Base-by-base conservation (phyloP, 495 filamentous ascomycete genomes). In the Baudoinia panamericana region DNA sequence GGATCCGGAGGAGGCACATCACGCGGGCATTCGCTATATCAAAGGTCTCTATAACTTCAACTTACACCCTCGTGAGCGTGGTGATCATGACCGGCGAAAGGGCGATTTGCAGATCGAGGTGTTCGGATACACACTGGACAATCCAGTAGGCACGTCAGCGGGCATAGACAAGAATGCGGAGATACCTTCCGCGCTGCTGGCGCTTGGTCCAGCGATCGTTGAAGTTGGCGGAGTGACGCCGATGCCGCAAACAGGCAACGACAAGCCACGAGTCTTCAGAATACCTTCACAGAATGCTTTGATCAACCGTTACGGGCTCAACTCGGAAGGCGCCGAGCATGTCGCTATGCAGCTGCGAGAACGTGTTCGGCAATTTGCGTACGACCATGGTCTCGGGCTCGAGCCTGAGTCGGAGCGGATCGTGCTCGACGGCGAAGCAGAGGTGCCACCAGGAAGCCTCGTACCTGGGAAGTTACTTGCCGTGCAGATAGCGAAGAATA, bases 401-500 rank as follows among this genome's bases (percentile, higher is more conserved):
- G 69, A 73, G 44, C 66, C 72, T 1, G 64, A 69, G 9, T 76
- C 74, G 7, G 84, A 86, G 60, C 55, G 71, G 37, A 68, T 72
- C 5, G 73, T 97, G 4, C 56, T 94, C 28, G 70, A 90, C 45
- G 82, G 80, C 10, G 70, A 73, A 31, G 73, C 67, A 19, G 70
- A 65, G 39, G 73, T 70, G 43, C 72, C 63, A 45, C 81, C 85
- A 0, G 90, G 90, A 0, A 83, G 76, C 58, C 57, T 97, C 44
- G 60, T 67, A 24, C 64, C 72, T 0, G 86, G 87, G 5, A 72
- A 77, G 34, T 63, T 96, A 41, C 63, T 96, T 29, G 78, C 82
- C 1, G 84, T 97, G n/a, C 88, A 97, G 56, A 75, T 97, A 19
- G 84, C 88, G n/a, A 95, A 97, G 73, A 96, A 94, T 63, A 93